phyloP scores from a whole-genome alignment of 2,329 filamentous ascomycete species.

The Didymella lethalis region DNA sequence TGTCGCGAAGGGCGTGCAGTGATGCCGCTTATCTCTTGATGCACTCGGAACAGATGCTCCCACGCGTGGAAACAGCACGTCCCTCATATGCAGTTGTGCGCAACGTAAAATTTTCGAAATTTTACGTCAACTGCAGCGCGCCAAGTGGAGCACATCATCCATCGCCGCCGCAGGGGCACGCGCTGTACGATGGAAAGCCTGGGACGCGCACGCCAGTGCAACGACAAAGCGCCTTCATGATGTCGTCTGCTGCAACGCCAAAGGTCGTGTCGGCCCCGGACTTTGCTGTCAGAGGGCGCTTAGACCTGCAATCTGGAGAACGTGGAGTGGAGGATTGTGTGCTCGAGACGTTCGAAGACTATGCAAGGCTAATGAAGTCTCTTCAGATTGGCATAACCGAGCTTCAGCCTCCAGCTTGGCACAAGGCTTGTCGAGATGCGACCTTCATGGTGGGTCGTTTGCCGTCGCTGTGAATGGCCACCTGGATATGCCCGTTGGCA shows the following conservation, averaged over 20 bases:
- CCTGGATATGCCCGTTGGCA: conserved; percentile 17
- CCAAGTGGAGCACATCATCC: conserved; percentile 41
- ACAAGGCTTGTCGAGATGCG: conserved; percentile 14
- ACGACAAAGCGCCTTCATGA: conserved; percentile 18
- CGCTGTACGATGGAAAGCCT: conserved; percentile 10
- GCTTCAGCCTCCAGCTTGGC: conserved; percentile 19
- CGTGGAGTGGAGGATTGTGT: conserved; percentile 3
- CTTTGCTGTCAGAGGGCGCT: conserved; percentile 7
- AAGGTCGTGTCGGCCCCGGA: conserved; percentile 18
- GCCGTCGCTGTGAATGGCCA: conserved; percentile 14
- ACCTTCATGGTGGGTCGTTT: conserved; percentile 14
- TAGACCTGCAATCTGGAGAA: conserved; percentile 18
- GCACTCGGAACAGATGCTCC: conserved; percentile 9
- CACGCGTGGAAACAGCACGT: conserved; percentile 27
- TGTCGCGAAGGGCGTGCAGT: conserved; percentile 4
- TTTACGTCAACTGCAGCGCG: conserved; percentile 39
- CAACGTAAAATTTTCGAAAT: conserved; percentile 40
- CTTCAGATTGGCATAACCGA: conserved; percentile 6
- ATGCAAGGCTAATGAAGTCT: conserved; percentile 2
- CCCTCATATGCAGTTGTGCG: conserved; percentile 24
- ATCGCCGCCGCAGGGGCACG: conserved; percentile 18
- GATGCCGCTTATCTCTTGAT: conserved; percentile 4
- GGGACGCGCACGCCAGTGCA: conserved; percentile 16
- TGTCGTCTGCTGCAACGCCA: conserved; percentile 13
- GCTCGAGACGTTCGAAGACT: conserved; percentile 2